Evolutionary conservation across 2,329 filamentous ascomycete genomes (phyloP).

Genomic region (Aspergillus caelatus): DNA sequence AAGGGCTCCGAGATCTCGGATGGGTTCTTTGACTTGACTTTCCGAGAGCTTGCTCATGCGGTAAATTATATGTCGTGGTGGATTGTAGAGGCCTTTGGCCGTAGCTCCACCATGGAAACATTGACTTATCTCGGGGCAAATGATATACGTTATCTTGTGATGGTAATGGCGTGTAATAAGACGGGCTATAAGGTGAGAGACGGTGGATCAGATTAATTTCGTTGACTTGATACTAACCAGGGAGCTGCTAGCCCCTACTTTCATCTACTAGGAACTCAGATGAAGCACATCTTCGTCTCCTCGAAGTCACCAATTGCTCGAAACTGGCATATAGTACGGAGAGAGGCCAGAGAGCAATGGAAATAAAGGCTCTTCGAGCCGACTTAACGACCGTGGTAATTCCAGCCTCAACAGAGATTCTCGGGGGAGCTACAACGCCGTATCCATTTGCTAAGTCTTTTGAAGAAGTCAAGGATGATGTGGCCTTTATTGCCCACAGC

Average conservation of each 20-base stretch:
- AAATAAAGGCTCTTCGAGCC: slow-evolving; percentile 15
- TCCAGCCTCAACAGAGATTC: background rate
- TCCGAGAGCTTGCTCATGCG: slow-evolving; percentile 23
- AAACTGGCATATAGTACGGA: slow-evolving; percentile 30
- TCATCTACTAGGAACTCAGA: slow-evolving; percentile 24
- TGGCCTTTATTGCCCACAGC: slow-evolving; percentile 34
- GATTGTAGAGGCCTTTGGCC: slow-evolving; percentile 24
- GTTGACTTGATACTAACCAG: background rate
- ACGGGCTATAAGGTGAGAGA: slow-evolving; percentile 21
- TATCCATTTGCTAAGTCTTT: slow-evolving; percentile 20
- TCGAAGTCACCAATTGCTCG: slow-evolving; percentile 16
- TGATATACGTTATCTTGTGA: slow-evolving; percentile 22
- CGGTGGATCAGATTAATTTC: background rate
- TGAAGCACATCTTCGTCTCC: slow-evolving; percentile 15
- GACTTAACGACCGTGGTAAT: slow-evolving; percentile 15
- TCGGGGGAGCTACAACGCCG: background rate
- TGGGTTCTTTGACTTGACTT: slow-evolving; percentile 19
- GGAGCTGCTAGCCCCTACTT: slow-evolving; percentile 16
- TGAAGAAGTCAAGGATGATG: slow-evolving; percentile 25
- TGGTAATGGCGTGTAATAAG: slow-evolving; percentile 25
- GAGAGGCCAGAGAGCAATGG: slow-evolving; percentile 22
- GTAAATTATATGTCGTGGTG: slow-evolving; percentile 25
- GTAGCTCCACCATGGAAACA: slow-evolving; percentile 16
- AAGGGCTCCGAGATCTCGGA: slow-evolving; percentile 8
- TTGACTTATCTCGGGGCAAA: slow-evolving; percentile 24